Evolutionary conservation across 1,284 basidiomycete species (phyloP).

Genomic region (Dichomitus squalens): DNA sequence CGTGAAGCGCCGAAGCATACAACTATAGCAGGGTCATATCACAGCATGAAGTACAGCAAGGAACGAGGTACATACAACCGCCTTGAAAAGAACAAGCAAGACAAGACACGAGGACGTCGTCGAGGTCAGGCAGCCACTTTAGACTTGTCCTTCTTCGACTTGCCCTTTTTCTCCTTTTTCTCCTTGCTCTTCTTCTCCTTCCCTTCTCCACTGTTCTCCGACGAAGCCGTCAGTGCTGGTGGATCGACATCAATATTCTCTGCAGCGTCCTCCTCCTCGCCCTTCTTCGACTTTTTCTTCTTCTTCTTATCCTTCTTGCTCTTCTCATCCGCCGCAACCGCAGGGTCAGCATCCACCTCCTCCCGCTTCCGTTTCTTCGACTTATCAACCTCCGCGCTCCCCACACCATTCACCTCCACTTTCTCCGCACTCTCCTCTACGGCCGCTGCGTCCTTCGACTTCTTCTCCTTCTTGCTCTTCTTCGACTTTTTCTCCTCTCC

Average conservation of each 20-base stretch:
- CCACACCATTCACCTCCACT: background rate
- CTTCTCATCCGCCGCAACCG: conserved; percentile 8
- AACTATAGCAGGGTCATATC: conserved; percentile 6
- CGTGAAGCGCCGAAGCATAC: background rate
- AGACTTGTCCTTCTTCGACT: conserved; percentile 35
- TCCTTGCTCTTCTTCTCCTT: conserved; percentile 31
- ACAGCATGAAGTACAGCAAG: conserved; percentile 1
- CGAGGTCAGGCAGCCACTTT: conserved; percentile 19
- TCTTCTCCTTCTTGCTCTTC: conserved; percentile 26
- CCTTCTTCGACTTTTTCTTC: conserved; percentile 27
- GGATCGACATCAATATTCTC: conserved; percentile 23
- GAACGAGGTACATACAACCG: conserved; percentile 4
- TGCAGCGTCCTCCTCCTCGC: conserved; percentile 25
- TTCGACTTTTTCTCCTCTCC: conserved; percentile 28
- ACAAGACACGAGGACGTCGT: background rate
- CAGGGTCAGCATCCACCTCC: conserved; percentile 19
- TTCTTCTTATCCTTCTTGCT: conserved; percentile 29
- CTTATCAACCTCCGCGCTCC: conserved; percentile 6
- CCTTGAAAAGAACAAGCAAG: background rate
- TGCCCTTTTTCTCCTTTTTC: conserved; percentile 24
- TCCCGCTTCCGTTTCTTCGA: conserved; percentile 33
- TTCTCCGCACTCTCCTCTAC: background rate
- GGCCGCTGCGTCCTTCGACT: background rate
- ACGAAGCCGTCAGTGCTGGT: background rate
- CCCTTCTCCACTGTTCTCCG: conserved; percentile 1